phyloP scores from a whole-genome alignment of 1,284 basidiomycete genomes.

The Coniferiporia sulphurascens region DNA sequence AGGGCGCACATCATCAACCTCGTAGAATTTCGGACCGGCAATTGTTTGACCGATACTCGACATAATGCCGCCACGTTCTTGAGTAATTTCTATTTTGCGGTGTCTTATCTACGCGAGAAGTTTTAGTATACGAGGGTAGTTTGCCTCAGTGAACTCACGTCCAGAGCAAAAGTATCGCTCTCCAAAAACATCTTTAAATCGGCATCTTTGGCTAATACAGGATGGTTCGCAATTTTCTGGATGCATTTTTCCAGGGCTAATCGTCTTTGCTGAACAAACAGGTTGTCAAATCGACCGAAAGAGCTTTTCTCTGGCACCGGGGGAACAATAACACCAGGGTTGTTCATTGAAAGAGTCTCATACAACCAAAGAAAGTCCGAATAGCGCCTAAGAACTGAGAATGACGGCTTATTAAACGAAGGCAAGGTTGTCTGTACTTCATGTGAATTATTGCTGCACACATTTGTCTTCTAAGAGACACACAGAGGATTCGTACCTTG shows the following conservation, averaged over 20 bases:
- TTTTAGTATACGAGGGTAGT: not conserved
- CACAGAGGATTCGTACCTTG: conserved; percentile 41
- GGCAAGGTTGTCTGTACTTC: conserved; percentile 71
- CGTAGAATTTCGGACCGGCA: conserved; percentile 81
- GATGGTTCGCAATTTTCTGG: conserved; percentile 84
- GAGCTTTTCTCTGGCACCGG: conserved; percentile 95
- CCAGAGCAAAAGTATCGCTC: conserved; percentile 78
- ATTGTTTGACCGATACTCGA: conserved; percentile 75
- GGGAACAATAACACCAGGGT: conserved; percentile 95
- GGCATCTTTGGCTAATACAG: conserved; percentile 76
- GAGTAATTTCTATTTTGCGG: conserved; percentile 68
- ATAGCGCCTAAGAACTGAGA: conserved; percentile 91
- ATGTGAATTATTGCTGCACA: not conserved
- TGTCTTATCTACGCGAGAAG: conserved; percentile 69
- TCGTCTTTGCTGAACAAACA: conserved; percentile 83
- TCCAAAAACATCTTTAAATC: conserved; percentile 87
- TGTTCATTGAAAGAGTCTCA: conserved; percentile 84
- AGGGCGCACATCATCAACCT: conserved; percentile 78
- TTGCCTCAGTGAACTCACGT: conserved; percentile 44
- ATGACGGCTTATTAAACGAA: conserved; percentile 72
- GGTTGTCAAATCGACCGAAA: conserved; percentile 85
- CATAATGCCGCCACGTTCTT: conserved; percentile 75
- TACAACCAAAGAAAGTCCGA: conserved; percentile 98
- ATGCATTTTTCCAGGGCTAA: conserved; percentile 85
- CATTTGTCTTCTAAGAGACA: not conserved